phyloP scores from a whole-genome alignment of 805 yeast species.

The Kodamaea neixiangensis region DNA sequence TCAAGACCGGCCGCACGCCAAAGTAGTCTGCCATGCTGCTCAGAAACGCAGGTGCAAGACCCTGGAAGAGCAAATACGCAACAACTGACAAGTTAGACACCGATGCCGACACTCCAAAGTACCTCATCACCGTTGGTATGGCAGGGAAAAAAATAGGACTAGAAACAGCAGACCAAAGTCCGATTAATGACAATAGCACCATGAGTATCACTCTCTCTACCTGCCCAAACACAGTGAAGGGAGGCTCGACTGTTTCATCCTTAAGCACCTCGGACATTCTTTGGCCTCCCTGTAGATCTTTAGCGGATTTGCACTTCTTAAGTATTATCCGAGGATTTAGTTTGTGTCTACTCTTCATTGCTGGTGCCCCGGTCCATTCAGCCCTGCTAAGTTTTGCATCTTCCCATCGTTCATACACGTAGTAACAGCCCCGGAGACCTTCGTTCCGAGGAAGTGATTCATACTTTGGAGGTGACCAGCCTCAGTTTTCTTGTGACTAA shows the following conservation, averaged over 20 bases:
- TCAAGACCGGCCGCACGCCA: conserved; percentile 72
- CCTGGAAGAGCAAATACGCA: conserved; percentile 75
- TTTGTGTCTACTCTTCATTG: conserved; percentile 21
- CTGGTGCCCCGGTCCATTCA: neutral
- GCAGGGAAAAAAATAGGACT: conserved; percentile 85
- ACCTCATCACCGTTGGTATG: conserved; percentile 53
- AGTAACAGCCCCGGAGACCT: neutral
- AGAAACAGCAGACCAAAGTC: conserved; percentile 69
- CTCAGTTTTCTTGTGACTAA: too few species aligned
- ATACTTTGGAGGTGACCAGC: too few species aligned
- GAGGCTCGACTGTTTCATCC: conserved; percentile 1
- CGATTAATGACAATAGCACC: conserved; percentile 46
- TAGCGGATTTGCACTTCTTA: neutral
- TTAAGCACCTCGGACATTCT: neutral
- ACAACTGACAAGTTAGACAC: conserved; percentile 72
- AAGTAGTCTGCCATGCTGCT: conserved; percentile 66
- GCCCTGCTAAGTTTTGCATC: neutral
- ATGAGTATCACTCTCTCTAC: conserved; percentile 43
- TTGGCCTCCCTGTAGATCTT: neutral
- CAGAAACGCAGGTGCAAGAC: conserved; percentile 68
- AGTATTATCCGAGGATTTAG: neutral
- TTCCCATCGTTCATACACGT: too few species aligned
- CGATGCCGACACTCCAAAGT: conserved; percentile 58
- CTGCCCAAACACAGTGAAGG: conserved; percentile 45
- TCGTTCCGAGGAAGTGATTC: neutral